phyloP scores from a whole-genome alignment of 345 rosid species.

The Mallotus nudiflorus region DNA sequence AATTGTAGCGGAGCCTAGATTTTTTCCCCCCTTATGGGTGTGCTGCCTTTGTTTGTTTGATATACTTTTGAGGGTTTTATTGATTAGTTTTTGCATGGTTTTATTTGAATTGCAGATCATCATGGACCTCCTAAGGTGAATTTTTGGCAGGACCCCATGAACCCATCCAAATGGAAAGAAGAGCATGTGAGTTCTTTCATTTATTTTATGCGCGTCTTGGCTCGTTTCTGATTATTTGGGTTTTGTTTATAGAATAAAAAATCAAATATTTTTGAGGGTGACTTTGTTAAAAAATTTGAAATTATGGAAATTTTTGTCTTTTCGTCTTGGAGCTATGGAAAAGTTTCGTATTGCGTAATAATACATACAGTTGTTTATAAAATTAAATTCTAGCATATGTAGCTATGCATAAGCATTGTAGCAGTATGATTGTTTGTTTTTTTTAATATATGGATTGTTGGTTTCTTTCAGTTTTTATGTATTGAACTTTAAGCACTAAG shows the following conservation, averaged over 20 bases:
- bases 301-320: no score
- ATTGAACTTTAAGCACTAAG: not conserved
- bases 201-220: not conserved
- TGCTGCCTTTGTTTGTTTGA: no score
- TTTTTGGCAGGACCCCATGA: constrained; percentile 83
- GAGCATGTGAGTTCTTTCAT: constrained; percentile 66
- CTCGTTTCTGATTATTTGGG: no score
- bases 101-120: constrained; percentile 54
- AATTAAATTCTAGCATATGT: not conserved
- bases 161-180: constrained; percentile 90
- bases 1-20: no score
- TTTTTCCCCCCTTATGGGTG: no score
- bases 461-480: not conserved
- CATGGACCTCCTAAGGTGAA: constrained; percentile 81
- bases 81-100: not conserved
- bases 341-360: no score
- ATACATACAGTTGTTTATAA: no score
- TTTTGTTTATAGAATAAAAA: no score
- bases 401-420: not conserved
- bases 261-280: no score
- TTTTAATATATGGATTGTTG: not conserved
- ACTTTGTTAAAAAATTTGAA: no score
- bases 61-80: not conserved
- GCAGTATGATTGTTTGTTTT: not conserved
- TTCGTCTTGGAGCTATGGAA: no score